Conservation (phyloP, 208 protist species). For the Angomonas deanei region DNA sequence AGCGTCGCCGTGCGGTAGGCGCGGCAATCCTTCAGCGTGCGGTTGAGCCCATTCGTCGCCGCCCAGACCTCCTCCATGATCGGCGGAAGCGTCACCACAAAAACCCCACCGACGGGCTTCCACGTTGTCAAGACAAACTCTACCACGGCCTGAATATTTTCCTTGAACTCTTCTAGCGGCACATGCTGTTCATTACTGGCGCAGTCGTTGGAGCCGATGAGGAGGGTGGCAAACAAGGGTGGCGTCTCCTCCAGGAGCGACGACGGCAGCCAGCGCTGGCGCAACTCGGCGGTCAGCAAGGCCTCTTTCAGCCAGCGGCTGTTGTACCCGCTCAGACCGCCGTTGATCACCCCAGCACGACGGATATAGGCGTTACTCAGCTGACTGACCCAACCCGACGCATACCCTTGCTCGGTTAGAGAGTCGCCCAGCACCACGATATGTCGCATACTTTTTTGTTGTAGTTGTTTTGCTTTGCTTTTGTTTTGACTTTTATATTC, state of each 20-base stretch:
- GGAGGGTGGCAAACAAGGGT: constrained; percentile 43
- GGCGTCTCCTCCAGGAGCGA: constrained; percentile 10
- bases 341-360: constrained; percentile 43
- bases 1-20: constrained; percentile 24
- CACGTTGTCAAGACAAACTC: constrained; percentile 16
- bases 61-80: constrained; percentile 23
- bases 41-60: background rate
- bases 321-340: constrained; percentile 66
- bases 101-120: constrained; percentile 30
- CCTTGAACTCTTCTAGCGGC: constrained; percentile 22
- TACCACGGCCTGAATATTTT: constrained; percentile 32
- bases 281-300: constrained; percentile 14
- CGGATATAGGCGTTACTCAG: constrained; percentile 38
- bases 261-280: constrained; percentile 15
- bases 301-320: constrained; percentile 37
- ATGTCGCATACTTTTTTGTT: constrained; percentile 25
- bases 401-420: constrained; percentile 37
- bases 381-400: constrained; percentile 29
- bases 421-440: constrained; percentile 54
- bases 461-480: too few relatives aligned
- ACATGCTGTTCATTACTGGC: constrained; percentile 19
- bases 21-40: constrained; percentile 11
- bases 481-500: too few relatives aligned
- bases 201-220: constrained; percentile 44
- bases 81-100: constrained; percentile 37